Conservation (phyloP, 176 grass and related monocot species). For the Secale cereale region DNA sequence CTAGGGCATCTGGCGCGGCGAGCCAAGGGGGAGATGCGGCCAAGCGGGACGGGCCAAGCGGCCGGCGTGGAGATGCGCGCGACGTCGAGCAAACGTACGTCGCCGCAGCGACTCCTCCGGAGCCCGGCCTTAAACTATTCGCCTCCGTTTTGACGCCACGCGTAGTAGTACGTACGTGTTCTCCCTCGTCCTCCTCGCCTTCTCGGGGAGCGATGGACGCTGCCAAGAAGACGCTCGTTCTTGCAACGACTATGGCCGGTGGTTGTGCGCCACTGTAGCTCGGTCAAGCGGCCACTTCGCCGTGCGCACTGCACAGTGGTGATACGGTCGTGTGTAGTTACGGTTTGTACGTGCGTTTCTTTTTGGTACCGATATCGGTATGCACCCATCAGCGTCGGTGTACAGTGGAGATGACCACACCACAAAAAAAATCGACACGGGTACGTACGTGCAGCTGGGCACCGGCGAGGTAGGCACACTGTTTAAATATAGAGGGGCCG, state of each 20-base stretch:
- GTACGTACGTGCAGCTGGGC: not conserved
- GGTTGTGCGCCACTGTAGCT: not conserved
- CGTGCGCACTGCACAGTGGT: not conserved
- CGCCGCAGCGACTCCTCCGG: not conserved
- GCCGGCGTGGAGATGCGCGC: conserved; percentile 68
- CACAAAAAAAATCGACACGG: not conserved
- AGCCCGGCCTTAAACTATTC: not conserved
- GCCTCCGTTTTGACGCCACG: conserved; percentile 10
- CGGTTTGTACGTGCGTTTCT: not conserved
- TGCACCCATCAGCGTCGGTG: not conserved
- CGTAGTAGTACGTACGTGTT: not conserved
- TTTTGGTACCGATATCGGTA: not conserved
- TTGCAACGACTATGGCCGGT: not conserved
- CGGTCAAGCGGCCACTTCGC: not conserved
- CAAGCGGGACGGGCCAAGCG: conserved; percentile 59
- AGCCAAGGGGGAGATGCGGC: conserved; percentile 50
- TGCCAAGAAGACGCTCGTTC: not conserved
- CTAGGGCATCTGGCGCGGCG: not conserved
- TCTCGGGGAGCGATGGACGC: not conserved
- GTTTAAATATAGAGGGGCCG: not conserved
- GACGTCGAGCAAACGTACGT: not conserved
- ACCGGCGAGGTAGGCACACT: too few relatives aligned
- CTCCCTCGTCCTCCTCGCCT: not conserved
- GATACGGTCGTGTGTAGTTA: not conserved
- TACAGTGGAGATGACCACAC: not conserved